phyloP scores from a whole-genome alignment of 2,329 filamentous ascomycete genomes.

The Davidsoniella eucalypti region DNA sequence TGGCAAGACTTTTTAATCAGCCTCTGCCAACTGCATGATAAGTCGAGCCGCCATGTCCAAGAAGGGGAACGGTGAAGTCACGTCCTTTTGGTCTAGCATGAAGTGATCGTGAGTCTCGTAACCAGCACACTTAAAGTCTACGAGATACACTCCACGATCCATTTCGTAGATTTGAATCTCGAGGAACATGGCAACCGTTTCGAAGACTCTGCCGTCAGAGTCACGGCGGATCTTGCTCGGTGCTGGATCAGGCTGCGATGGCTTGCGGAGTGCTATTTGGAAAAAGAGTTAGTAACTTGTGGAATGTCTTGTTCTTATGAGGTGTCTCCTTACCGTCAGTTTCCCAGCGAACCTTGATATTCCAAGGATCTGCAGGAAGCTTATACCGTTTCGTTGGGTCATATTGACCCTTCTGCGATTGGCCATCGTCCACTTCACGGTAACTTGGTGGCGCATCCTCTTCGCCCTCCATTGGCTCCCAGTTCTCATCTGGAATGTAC shows the following conservation, averaged over 20 bases:
- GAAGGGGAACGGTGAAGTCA: conserved; percentile 89
- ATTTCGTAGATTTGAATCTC: conserved; percentile 94
- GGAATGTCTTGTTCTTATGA: neutral
- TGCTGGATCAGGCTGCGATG: conserved; percentile 5
- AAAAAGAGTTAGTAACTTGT: neutral
- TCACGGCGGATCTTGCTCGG: conserved; percentile 12
- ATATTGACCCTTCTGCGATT: conserved; percentile 21
- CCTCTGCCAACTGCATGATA: conserved; percentile 83
- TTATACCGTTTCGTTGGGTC: conserved; percentile 51
- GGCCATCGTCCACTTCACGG: conserved; percentile 26
- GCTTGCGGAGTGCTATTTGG: conserved; percentile 8
- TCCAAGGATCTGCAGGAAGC: conserved; percentile 88
- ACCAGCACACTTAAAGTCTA: conserved; percentile 96
- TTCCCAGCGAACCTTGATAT: conserved; percentile 77
- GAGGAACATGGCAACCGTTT: conserved; percentile 81
- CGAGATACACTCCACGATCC: conserved; percentile 81
- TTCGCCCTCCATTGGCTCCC: conserved; percentile 28
- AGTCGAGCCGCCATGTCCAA: conserved; percentile 82
- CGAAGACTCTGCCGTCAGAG: conserved; percentile 23
- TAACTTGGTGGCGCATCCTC: conserved; percentile 25
- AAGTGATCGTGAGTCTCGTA: conserved; percentile 71
- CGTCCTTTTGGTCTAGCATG: conserved; percentile 77
- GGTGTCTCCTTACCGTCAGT: conserved; percentile 49
- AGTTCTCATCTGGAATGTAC: conserved; percentile 58
- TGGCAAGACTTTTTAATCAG: conserved; percentile 31